Conservation (phyloP, 495 filamentous ascomycete species). For the Melanomma pulvis-pyrius region DNA sequence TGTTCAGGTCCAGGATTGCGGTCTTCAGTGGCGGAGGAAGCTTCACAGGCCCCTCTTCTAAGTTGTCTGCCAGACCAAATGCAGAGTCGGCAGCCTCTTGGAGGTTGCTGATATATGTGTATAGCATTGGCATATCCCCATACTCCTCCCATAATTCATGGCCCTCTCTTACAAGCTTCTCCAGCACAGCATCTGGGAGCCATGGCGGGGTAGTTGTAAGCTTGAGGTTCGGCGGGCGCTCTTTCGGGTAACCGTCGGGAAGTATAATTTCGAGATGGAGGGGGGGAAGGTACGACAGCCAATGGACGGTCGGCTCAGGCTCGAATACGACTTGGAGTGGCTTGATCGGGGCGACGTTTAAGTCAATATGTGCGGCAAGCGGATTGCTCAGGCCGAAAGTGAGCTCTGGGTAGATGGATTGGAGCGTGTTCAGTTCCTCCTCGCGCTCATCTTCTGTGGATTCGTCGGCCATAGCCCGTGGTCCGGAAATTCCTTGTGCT, state of each 20-base stretch:
- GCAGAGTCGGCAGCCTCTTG: slow-evolving; percentile 76
- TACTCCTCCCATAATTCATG: slow-evolving; percentile 77
- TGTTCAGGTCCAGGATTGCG: slow-evolving; percentile 77
- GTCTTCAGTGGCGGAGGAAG: slow-evolving; percentile 66
- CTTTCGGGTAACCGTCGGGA: slow-evolving; percentile 73
- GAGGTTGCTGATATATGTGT: slow-evolving; percentile 81
- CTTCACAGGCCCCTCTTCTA: slow-evolving; percentile 49
- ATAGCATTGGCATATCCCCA: slow-evolving; percentile 76
- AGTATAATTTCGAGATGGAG: slow-evolving; percentile 69
- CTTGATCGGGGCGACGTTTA: slow-evolving; percentile 69
- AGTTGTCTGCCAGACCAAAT: slow-evolving; percentile 67
- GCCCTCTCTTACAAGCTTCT: slow-evolving; percentile 63
- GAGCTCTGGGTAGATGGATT: slow-evolving; percentile 89
- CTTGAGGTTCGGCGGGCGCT: slow-evolving; percentile 65
- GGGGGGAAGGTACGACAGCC: slow-evolving; percentile 75
- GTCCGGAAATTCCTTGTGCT: no score
- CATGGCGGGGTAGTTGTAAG: slow-evolving; percentile 70
- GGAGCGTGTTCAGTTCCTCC: slow-evolving; percentile 78
- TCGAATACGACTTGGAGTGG: slow-evolving; percentile 71
- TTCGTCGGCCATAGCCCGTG: slow-evolving; percentile 43
- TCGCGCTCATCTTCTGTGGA: slow-evolving; percentile 67
- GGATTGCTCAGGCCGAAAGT: slow-evolving; percentile 60
- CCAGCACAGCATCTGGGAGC: slow-evolving; percentile 64
- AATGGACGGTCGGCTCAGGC: slow-evolving; percentile 56
- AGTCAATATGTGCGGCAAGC: slow-evolving; percentile 65